A percentile compares a stretch with the other conserved stretches of the same genome.
phyloP scores from a whole-genome alignment of 2,329 filamentous ascomycete species.

The Madurella mycetomatis region DNA sequence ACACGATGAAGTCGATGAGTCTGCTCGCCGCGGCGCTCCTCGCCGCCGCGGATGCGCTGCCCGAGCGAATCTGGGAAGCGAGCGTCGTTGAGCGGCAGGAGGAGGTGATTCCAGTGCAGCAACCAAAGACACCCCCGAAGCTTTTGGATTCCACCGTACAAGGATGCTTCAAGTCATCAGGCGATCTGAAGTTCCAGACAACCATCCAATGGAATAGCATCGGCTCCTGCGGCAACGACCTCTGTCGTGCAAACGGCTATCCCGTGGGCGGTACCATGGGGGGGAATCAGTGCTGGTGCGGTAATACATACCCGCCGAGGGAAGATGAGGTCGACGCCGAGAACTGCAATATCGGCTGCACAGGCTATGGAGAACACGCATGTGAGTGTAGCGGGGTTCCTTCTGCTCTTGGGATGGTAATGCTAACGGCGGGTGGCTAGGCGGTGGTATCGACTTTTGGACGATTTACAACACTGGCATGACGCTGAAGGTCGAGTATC shows the following conservation, averaged over 20 bases:
- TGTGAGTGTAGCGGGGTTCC: constrained; percentile 50
- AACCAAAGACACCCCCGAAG: constrained; percentile 35
- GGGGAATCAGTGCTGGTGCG: constrained; percentile 67
- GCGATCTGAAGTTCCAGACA: constrained; percentile 33
- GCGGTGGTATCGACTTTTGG: constrained; percentile 50
- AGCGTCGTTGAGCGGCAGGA: neutral
- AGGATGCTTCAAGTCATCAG: constrained; percentile 47
- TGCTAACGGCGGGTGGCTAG: constrained; percentile 33
- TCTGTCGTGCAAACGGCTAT: constrained; percentile 41
- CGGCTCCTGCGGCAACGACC: constrained; percentile 38
- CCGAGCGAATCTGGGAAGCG: neutral
- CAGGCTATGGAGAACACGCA: constrained; percentile 55
- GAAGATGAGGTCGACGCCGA: constrained; percentile 49
- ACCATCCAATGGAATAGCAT: constrained; percentile 34
- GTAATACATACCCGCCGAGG: constrained; percentile 59
- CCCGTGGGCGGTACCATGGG: constrained; percentile 60
- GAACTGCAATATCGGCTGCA: constrained; percentile 62
- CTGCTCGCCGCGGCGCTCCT: constrained; percentile 15
- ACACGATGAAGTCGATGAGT: constrained; percentile 23
- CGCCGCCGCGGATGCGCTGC: constrained; percentile 14
- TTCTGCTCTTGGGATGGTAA: neutral
- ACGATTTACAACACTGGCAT: constrained; percentile 50
- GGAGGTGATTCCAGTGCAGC: constrained; percentile 29
- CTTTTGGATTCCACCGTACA: constrained; percentile 40
- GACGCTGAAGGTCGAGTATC: constrained; percentile 36